A percentile compares a stretch with the other conserved stretches of the same genome.
Conservation (phyloP, 2,329 filamentous ascomycete species). For the Fusarium sp. region DNA sequence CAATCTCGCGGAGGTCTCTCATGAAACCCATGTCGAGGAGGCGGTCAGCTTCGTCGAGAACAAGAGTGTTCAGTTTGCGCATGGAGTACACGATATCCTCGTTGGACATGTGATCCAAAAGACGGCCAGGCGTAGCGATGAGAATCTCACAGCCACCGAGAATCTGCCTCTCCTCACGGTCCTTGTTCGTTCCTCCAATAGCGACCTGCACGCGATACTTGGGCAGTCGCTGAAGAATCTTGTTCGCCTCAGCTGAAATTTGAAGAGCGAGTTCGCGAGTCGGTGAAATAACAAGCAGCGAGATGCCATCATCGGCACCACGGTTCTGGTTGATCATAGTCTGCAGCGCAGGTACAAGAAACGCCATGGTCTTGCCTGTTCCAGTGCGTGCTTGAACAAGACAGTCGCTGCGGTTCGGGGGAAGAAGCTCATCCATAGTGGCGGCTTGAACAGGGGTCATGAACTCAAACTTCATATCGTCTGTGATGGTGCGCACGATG, state of each 20-base stretch:
- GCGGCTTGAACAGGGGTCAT: conserved; percentile 70
- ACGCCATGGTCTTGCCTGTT: conserved; percentile 88
- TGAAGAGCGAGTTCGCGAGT: conserved; percentile 79
- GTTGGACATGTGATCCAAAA: conserved; percentile 83
- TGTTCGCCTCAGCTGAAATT: conserved; percentile 78
- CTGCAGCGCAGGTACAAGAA: conserved; percentile 86
- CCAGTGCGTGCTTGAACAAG: conserved; percentile 89
- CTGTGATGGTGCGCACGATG: conserved; percentile 62
- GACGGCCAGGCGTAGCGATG: conserved; percentile 83
- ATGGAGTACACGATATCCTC: conserved; percentile 77
- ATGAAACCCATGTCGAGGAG: conserved; percentile 89
- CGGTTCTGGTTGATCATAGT: conserved; percentile 70
- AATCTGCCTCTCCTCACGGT: conserved; percentile 78
- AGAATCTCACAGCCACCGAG: conserved; percentile 81
- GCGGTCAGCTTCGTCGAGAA: conserved; percentile 86
- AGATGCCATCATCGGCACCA: conserved; percentile 58
- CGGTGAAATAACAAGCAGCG: conserved; percentile 75
- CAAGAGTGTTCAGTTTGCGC: conserved; percentile 78
- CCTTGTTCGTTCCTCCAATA: conserved; percentile 83
- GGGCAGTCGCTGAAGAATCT: conserved; percentile 78
- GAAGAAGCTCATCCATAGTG: conserved; percentile 62
- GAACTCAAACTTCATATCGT: conserved; percentile 64
- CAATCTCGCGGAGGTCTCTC: conserved; percentile 81
- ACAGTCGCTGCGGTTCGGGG: conserved; percentile 62
- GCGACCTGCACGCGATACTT: conserved; percentile 81